Evolutionary conservation across 2,329 filamentous ascomycete species (phyloP).

Genomic region (Stemphylium lycopersici): DNA sequence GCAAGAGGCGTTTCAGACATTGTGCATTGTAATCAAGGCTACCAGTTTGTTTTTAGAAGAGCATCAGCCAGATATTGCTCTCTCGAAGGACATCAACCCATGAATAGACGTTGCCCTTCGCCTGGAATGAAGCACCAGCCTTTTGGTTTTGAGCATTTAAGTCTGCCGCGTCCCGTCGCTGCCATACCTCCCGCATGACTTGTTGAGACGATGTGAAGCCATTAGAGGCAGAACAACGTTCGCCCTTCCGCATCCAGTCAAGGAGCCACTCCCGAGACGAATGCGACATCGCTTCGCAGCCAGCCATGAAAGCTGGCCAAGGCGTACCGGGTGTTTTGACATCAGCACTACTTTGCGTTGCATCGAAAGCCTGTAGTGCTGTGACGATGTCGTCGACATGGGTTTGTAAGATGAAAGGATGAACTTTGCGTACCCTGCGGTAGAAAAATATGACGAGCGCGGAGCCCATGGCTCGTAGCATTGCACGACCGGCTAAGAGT

Average conservation of each 20-base stretch:
- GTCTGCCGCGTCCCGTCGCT: not conserved
- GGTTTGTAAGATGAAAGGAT: slow-evolving; percentile 48
- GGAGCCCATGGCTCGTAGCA: slow-evolving; percentile 50
- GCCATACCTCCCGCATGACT: not conserved
- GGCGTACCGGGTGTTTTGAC: slow-evolving; percentile 19
- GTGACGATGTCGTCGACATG: slow-evolving; percentile 35
- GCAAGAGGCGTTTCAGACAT: too few relatives aligned
- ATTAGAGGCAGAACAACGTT: not conserved
- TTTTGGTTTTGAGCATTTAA: not conserved
- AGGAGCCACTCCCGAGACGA: slow-evolving; percentile 18
- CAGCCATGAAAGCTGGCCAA: slow-evolving; percentile 28
- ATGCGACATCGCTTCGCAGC: slow-evolving; percentile 19
- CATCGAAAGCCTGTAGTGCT: slow-evolving; percentile 7
- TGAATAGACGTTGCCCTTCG: not conserved
- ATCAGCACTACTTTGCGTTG: slow-evolving; percentile 7
- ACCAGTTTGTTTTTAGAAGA: not conserved
- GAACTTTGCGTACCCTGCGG: slow-evolving; percentile 48
- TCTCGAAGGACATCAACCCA: not conserved
- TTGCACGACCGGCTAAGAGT: slow-evolving; percentile 17
- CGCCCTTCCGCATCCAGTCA: slow-evolving; percentile 21
- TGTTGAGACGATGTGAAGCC: not conserved
- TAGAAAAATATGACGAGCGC: slow-evolving; percentile 54
- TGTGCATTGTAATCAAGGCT: not conserved
- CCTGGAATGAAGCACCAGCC: not conserved
- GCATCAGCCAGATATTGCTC: not conserved